Base-by-base conservation (phyloP, 345 rosid genomes). In the Gossypium ekmanianum region DNA sequence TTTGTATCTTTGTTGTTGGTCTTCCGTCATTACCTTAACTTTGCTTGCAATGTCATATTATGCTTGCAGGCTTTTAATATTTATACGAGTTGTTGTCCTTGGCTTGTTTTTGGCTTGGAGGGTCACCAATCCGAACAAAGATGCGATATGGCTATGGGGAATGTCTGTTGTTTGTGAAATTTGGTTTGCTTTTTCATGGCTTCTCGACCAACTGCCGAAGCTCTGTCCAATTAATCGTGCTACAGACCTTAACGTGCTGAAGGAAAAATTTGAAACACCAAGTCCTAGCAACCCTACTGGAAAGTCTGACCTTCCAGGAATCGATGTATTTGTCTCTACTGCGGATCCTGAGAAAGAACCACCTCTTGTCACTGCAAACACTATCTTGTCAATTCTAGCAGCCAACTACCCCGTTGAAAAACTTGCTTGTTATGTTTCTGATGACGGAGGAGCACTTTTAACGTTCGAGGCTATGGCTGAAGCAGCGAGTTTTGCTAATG, bases 401-500 rank as follows among this genome's bases (percentile, higher is more conserved):
- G 92, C 94, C 45, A 88, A 94, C 13, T 94, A 90, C 78, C 98
- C 98, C 0, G 92, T 91, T 56, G 98, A 94, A 82, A 94, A 94
- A 84, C 97, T 94, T 81, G 81, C 98, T 67, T 94, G 98, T 80
- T 94, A 94, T 82, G 98, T 94, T 69, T 94, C 98, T 20, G 98
- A 94, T 77, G 98, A 94, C 82, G 98, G 98, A 51, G 97, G 98
- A 24, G 95, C 98, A 1, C 98, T 94, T 83, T 87, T 94, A 41
- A 94, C 98, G 1, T 94, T 94, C 59, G 98, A 94, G 83, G 98
- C 98, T 61, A 94, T 94, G 98, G 98, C 98, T 43, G 98, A 94
- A 85, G 98, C 97, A 34, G 98, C 98, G 14, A 94, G 98, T 78
- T 94, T 89, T 76, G 97, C 98, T 66, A 89, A 94, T 76, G 61